Evolutionary conservation across 331 rosid genomes (phyloP).

Genomic region (Ulmus americana): DNA sequence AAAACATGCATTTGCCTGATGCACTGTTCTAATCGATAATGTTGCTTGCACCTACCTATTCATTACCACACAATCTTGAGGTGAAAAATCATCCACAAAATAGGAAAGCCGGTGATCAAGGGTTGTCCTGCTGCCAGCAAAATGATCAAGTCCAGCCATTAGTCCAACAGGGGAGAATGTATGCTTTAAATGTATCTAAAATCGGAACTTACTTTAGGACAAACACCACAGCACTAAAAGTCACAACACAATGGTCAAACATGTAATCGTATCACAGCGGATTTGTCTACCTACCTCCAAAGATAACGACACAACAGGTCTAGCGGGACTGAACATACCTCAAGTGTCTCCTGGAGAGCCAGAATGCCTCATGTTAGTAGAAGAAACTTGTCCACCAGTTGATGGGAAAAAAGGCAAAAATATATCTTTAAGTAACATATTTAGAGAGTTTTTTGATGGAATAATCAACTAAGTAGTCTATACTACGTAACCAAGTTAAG

Average conservation of each 20-base stretch:
- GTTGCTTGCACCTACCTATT: too few species aligned
- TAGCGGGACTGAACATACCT: slow-evolving; percentile 5
- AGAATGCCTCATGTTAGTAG: slow-evolving; percentile 22
- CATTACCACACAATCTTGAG: too few species aligned
- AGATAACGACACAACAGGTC: slow-evolving; percentile 9
- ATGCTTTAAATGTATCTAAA: not conserved
- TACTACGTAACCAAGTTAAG: too few species aligned
- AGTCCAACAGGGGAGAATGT: not conserved
- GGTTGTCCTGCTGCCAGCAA: not conserved
- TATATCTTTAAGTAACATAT: too few species aligned
- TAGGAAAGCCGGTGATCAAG: not conserved
- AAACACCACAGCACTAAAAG: too few species aligned
- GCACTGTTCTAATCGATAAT: too few species aligned
- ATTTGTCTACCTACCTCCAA: not conserved
- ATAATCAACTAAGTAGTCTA: too few species aligned
- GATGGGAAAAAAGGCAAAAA: too few species aligned
- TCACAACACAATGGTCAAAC: not conserved
- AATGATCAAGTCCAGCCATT: not conserved
- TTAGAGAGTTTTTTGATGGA: too few species aligned
- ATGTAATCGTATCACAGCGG: slow-evolving; percentile 7
- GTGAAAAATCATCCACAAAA: too few species aligned
- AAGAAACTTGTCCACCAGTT: slow-evolving; percentile 5
- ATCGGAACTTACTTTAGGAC: too few species aligned
- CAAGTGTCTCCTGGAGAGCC: slow-evolving; percentile 20
- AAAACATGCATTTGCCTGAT: too few species aligned